Conservation (phyloP, 352 stramenopile species). For the Phytophthora sp. region DNA sequence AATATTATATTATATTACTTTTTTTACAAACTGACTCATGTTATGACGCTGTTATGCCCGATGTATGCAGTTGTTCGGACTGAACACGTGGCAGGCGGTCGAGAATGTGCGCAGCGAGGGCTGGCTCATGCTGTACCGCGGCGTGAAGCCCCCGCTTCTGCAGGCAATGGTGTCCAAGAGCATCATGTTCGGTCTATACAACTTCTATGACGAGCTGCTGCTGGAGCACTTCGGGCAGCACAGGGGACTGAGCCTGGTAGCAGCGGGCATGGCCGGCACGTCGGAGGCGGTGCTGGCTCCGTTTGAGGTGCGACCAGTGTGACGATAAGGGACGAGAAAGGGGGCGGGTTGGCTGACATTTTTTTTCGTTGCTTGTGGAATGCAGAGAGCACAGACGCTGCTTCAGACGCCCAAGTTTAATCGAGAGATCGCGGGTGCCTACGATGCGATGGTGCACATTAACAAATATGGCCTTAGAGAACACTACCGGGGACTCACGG, state of each 20-base stretch:
- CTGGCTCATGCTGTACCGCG: conserved; percentile 75
- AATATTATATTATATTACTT: not conserved
- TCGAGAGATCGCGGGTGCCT: conserved; percentile 71
- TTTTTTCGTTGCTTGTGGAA: conserved; percentile 7
- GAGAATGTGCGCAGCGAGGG: conserved; percentile 73
- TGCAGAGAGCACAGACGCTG: conserved; percentile 81
- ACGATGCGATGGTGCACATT: conserved; percentile 80
- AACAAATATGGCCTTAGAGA: conserved; percentile 82
- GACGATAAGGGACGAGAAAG: not conserved
- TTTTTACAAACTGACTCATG: not conserved
- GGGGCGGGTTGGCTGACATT: too few relatives aligned
- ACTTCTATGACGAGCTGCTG: conserved; percentile 82
- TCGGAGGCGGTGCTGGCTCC: conserved; percentile 85
- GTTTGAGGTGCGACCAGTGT: conserved; percentile 69
- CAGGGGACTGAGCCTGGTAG: conserved; percentile 54
- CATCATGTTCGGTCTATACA: conserved; percentile 92
- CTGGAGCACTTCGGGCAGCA: conserved; percentile 48
- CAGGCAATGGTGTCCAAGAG: conserved; percentile 89
- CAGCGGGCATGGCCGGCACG: conserved; percentile 74
- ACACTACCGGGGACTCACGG: conserved; percentile 82
- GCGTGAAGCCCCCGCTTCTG: conserved; percentile 83
- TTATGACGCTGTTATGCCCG: not conserved
- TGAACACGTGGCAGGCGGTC: conserved; percentile 74
- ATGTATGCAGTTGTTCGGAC: conserved; percentile 82
- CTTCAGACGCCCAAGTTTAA: conserved; percentile 91